Evolutionary conservation across 1,284 basidiomycete genomes (phyloP), one percentile per base, ranked within the genome.

Genomic region (Ceraceosorus guamensis): DNA sequence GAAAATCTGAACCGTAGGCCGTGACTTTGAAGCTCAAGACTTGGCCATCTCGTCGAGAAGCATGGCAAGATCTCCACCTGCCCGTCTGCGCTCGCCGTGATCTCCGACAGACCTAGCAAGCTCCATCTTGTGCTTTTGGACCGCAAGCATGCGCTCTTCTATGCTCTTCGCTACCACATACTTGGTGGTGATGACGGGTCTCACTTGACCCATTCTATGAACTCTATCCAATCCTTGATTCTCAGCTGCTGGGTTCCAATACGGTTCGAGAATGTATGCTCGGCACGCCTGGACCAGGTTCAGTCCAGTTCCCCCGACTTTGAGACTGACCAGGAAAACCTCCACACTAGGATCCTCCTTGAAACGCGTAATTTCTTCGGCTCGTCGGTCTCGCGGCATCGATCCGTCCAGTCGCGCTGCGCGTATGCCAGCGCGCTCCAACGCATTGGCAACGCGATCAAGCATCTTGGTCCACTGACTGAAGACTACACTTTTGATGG

Each of bases 181-280:
- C 52, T 73, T 73, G 18, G 72, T 73, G 46, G 67, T 72, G 37
- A 76, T 62, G 6, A 75, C 71, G 4, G 72, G 71, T 6, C 62
- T 56, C 10, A 39, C 45, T 51, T 76, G 73, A 18, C 73, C 73
- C 58, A 75, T 63, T 1, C 73, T 67, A 45, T 75, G 62, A 14
- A 76, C 61, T 11, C 73, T 66, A 47, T 76, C 73, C 16, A 75
- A 54, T 14, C 68, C 73, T 51, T 76, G 73, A 39, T 71, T 69
- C 60, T 96, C 91, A 6, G 95, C 91, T 10, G 91, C 91, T 16
- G 92, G 92, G 71, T 96, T 96, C 89, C 91, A 95, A 77, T 92
- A 93, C 44, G 91, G 91, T 77, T 96, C 91, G 83, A 96, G 88
- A 46, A 95, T 80, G 76, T 93, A 95, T 18, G 91, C 90, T 33